These are phyloP conservation scores for Tylopilus plumbeoviolaceoides DNA, from an alignment of 768 basidiomycete species.

Conservation along the genomic window DNA sequence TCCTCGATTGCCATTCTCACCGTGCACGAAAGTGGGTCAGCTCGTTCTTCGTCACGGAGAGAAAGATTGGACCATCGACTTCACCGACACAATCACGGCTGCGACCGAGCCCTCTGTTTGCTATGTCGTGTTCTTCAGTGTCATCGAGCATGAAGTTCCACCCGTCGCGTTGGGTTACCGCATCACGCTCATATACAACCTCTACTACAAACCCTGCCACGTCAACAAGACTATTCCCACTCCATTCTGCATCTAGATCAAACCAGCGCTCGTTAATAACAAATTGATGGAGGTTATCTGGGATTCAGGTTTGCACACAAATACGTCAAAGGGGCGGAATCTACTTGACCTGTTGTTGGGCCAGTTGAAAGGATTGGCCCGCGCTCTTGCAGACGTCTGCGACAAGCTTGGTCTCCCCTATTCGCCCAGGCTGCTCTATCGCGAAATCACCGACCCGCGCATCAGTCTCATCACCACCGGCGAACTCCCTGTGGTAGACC, in stretches of 20 bases:
- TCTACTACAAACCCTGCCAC: conserved; percentile 11
- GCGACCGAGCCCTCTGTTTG: conserved; percentile 19
- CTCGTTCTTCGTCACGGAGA: conserved; percentile 5
- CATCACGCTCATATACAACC: conserved; percentile 45
- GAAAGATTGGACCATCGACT: conserved; percentile 4
- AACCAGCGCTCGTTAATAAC: background rate
- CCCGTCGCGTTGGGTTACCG: conserved; percentile 40
- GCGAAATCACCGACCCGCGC: accelerated
- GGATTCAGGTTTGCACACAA: conserved; percentile 13
- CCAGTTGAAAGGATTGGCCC: conserved; percentile 12
- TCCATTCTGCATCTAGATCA: background rate
- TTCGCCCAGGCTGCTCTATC: conserved; percentile 4
- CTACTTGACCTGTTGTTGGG: background rate
- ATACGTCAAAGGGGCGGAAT: background rate
- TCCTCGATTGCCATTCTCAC: conserved; percentile 51
- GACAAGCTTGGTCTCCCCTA: conserved; percentile 3
- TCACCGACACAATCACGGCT: no score
- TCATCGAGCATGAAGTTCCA: conserved; percentile 45
- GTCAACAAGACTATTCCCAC: background rate
- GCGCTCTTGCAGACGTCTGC: conserved; percentile 1
- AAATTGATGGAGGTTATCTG: conserved; percentile 7
- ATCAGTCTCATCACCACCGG: background rate
- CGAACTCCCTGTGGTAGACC: background rate
- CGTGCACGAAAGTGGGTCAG: no score
- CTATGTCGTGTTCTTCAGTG: conserved; percentile 41